Evolutionary conservation across 495 filamentous ascomycete genomes (phyloP).

Genomic region (Hypoxylon intermedium): DNA sequence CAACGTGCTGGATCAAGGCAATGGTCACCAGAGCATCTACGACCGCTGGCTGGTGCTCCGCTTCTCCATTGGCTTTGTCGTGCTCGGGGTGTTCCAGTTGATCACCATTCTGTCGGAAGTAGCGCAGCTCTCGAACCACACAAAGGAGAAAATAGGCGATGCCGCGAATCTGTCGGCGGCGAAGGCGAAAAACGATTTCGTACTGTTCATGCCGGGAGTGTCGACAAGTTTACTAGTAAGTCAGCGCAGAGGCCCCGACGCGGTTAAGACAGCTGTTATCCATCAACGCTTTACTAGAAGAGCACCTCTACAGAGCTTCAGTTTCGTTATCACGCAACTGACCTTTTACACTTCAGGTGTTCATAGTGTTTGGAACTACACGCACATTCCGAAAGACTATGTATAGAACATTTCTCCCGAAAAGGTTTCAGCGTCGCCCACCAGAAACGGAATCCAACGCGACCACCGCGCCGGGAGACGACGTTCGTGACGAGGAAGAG

Average conservation of each 20-base stretch:
- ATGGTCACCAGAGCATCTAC: conserved; percentile 47
- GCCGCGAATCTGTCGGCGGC: conserved; percentile 45
- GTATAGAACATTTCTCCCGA: conserved; percentile 27
- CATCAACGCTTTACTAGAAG: not conserved
- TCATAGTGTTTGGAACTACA: conserved; percentile 54
- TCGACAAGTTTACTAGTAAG: conserved; percentile 47
- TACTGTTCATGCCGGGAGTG: conserved; percentile 53
- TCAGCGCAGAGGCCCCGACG: not conserved
- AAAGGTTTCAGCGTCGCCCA: conserved; percentile 20
- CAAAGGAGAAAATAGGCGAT: conserved; percentile 39
- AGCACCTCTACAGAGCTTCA: not conserved
- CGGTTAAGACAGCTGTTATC: no score
- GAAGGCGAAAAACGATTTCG: conserved; percentile 48
- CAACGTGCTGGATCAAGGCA: conserved; percentile 25
- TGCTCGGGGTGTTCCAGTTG: conserved; percentile 53
- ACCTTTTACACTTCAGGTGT: conserved; percentile 22
- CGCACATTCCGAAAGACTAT: conserved; percentile 42
- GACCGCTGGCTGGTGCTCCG: conserved; percentile 55
- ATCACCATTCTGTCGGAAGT: conserved; percentile 53
- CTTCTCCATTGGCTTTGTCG: conserved; percentile 55
- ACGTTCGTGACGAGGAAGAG: conserved; percentile 8
- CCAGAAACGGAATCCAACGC: not conserved
- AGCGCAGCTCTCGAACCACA: conserved; percentile 46
- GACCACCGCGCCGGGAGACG: not conserved
- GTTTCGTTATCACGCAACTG: not conserved